Evolutionary conservation across 1,139 yeast genomes (phyloP).

Genomic region (Kodamaea suecica): DNA sequence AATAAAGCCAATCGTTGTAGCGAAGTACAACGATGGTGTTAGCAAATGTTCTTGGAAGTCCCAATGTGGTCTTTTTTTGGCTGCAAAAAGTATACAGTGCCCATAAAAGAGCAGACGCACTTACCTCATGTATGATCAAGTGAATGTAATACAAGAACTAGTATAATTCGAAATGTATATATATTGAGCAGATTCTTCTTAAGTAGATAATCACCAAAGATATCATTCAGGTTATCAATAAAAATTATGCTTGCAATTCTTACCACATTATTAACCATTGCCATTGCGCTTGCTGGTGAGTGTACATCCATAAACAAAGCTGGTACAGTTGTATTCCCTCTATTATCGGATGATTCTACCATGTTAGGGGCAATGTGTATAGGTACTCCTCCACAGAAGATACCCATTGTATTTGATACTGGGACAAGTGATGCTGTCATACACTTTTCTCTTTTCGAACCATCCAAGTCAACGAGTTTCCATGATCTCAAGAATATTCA

Average conservation of each 20-base stretch:
- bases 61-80: slow-evolving; percentile 1
- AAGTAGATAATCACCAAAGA: no score
- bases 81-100: not conserved
- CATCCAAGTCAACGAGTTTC: slow-evolving; percentile 7
- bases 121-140: no score
- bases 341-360: not conserved
- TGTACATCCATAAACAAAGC: not conserved
- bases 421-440: slow-evolving; percentile 8
- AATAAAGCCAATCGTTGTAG: no score
- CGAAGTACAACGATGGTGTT: no score
- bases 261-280: not conserved
- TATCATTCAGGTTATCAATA: no score
- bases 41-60: not conserved
- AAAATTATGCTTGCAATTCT: no score
- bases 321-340: slow-evolving; percentile 1
- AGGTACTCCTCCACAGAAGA: slow-evolving; percentile 7
- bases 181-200: not conserved
- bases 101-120: no score
- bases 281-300: not conserved
- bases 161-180: not conserved
- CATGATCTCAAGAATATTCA: slow-evolving; percentile 3
- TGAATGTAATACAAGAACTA: no score
- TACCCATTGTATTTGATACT: slow-evolving; percentile 5
- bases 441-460: slow-evolving; percentile 6
- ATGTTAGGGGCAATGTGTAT: not conserved